phyloP scores from a whole-genome alignment of 257 asterid genomes.

The Capsicum pubescens region DNA sequence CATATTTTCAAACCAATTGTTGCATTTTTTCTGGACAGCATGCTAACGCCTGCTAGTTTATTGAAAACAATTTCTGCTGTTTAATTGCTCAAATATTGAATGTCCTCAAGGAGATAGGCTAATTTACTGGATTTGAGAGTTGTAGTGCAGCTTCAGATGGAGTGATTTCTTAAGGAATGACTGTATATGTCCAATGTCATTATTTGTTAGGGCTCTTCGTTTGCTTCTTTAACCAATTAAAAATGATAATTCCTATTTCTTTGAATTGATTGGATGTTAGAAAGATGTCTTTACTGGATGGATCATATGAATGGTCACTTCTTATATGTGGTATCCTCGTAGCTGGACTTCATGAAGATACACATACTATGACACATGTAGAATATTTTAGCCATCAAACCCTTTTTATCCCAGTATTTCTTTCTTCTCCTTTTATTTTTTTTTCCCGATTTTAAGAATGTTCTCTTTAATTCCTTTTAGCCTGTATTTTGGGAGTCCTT shows the following conservation, averaged over 20 bases:
- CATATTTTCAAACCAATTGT: not conserved
- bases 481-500: constrained; percentile 13
- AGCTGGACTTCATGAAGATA: not conserved
- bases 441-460: not conserved
- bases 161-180: not conserved
- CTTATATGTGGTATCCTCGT: not conserved
- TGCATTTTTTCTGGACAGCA: not conserved
- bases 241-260: constrained; percentile 10
- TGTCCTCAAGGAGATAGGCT: not conserved
- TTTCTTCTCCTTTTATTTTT: not conserved
- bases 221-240: not conserved
- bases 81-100: not conserved
- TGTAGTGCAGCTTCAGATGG: not conserved
- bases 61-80: constrained; percentile 3
- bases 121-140: not conserved
- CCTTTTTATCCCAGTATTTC: not conserved
- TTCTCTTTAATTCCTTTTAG: not conserved
- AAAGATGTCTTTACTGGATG: not conserved
- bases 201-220: not conserved
- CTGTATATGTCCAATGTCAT: not conserved
- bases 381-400: not conserved
- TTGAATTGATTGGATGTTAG: constrained; percentile 19
- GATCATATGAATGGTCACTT: constrained; percentile 5
- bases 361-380: not conserved
- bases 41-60: not conserved